A percentile compares a stretch with the other conserved stretches of the same genome.
Evolutionary conservation across 208 protist species (phyloP).

Genomic region (Acanthamoeba healyi): DNA sequence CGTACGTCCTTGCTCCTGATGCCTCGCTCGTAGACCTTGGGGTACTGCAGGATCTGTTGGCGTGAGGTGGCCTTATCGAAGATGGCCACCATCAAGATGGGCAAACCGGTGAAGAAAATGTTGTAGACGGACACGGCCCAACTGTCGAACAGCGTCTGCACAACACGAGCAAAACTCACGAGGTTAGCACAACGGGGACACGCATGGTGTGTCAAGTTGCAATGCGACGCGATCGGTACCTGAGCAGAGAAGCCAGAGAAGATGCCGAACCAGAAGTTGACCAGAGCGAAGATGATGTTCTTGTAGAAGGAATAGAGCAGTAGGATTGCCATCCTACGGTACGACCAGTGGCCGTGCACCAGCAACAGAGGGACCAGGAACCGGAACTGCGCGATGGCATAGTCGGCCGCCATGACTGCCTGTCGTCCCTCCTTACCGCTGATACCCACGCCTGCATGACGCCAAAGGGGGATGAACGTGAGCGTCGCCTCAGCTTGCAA

Average conservation of each 20-base stretch:
- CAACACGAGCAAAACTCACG: not conserved
- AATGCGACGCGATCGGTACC: no score
- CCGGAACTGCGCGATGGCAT: conserved; percentile 88
- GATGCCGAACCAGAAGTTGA: conserved; percentile 94
- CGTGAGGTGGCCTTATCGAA: conserved; percentile 88
- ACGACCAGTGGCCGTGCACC: conserved; percentile 96
- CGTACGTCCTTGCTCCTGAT: conserved; percentile 68
- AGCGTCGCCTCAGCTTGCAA: not conserved
- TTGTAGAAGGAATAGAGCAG: conserved; percentile 98
- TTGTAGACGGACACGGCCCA: conserved; percentile 88
- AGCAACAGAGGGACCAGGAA: conserved; percentile 93
- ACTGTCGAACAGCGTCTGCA: conserved; percentile 82
- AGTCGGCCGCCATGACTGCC: conserved; percentile 90
- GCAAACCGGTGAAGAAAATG: conserved; percentile 91
- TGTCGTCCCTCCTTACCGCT: conserved; percentile 91
- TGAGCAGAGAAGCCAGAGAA: conserved; percentile 94
- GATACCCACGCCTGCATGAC: conserved; percentile 90
- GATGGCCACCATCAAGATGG: conserved; percentile 90
- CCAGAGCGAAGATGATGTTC: conserved; percentile 94
- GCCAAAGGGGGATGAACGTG: conserved; percentile 71
- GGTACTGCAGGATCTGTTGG: conserved; percentile 28
- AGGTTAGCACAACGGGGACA: not conserved
- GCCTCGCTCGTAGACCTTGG: conserved; percentile 54
- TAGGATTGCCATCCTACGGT: conserved; percentile 95
- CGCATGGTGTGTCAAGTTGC: not conserved